These are phyloP conservation scores for Anthoceros angustus DNA, from an alignment of 225 moss, liverwort and hornwort genomes.

Conservation along the genomic window DNA sequence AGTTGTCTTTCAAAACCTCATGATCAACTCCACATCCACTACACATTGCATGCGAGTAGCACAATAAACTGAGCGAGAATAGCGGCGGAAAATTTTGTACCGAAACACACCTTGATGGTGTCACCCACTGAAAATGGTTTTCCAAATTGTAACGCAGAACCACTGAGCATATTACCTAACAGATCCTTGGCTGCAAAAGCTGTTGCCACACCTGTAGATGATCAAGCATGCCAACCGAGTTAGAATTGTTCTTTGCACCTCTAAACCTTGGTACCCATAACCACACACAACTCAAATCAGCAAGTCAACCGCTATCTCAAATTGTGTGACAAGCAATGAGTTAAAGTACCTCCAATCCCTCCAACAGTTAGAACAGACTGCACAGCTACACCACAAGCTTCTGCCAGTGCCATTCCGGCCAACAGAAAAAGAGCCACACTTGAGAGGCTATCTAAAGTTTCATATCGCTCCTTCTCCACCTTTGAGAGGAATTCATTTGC, in stretches of 20 bases:
- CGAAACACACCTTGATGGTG: conserved; percentile 25
- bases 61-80: too few species aligned
- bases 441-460: conserved; percentile 54
- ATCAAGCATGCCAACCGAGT: background rate
- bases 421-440: conserved; percentile 42
- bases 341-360: conserved; percentile 62
- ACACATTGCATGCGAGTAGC: background rate
- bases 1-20: background rate
- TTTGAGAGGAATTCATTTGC: conserved; percentile 22
- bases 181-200: conserved; percentile 59
- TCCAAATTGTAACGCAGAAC: conserved; percentile 37
- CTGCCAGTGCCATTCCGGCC: conserved; percentile 59
- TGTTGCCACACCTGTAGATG: conserved; percentile 65
- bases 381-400: conserved; percentile 60
- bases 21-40: background rate
- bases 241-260: background rate
- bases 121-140: conserved; percentile 42
- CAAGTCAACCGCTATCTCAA: background rate
- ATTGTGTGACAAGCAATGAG: background rate
- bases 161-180: conserved; percentile 48
- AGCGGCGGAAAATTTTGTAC: background rate
- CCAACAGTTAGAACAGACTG: conserved; percentile 76
- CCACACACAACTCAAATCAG: too few species aligned
- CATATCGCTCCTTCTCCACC: conserved; percentile 45
- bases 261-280: background rate